Conservation (phyloP, 371 early-diverging fungal species). For the Amoeboaphelidium protococcarum region DNA sequence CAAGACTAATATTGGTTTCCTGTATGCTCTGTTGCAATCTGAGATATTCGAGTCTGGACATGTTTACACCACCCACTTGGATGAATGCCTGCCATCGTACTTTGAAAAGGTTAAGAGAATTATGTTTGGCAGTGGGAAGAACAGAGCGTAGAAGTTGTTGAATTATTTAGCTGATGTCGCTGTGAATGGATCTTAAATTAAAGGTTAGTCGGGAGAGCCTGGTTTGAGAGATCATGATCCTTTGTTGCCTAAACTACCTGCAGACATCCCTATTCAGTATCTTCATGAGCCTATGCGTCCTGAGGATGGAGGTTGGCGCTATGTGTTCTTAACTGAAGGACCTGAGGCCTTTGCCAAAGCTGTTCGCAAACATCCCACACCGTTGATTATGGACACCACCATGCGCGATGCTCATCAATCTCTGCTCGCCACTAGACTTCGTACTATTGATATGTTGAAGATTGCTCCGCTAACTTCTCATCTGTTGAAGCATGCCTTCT, state of each 20-base stretch:
- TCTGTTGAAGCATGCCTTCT: slow-evolving; percentile 55
- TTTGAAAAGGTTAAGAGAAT: slow-evolving; percentile 25
- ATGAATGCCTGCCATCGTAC: slow-evolving; percentile 72
- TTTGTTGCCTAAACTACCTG: slow-evolving; percentile 12
- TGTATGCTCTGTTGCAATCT: slow-evolving; percentile 55
- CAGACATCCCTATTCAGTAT: slow-evolving; percentile 6
- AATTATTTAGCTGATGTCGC: slow-evolving; percentile 64
- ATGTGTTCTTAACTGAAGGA: slow-evolving; percentile 51
- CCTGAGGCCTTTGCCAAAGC: slow-evolving; percentile 63
- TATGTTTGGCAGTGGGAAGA: slow-evolving; percentile 14
- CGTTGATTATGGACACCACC: slow-evolving; percentile 70
- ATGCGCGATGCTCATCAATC: slow-evolving; percentile 65
- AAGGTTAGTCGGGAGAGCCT: slow-evolving; percentile 31
- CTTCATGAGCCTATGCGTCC: slow-evolving; percentile 21
- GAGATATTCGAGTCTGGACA: slow-evolving; percentile 39
- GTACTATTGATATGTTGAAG: slow-evolving; percentile 53
- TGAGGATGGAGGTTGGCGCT: slow-evolving; percentile 55
- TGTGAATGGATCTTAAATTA: slow-evolving; percentile 70
- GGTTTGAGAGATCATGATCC: not conserved
- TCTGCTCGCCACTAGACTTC: slow-evolving; percentile 26
- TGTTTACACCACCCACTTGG: slow-evolving; percentile 89
- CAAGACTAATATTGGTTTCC: slow-evolving; percentile 82
- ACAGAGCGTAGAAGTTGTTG: slow-evolving; percentile 63
- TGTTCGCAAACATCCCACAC: slow-evolving; percentile 52
- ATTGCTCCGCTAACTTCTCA: slow-evolving; percentile 68